Base-by-base conservation (phyloP, 2,329 filamentous ascomycete genomes). In the Aspergillus sp. region DNA sequence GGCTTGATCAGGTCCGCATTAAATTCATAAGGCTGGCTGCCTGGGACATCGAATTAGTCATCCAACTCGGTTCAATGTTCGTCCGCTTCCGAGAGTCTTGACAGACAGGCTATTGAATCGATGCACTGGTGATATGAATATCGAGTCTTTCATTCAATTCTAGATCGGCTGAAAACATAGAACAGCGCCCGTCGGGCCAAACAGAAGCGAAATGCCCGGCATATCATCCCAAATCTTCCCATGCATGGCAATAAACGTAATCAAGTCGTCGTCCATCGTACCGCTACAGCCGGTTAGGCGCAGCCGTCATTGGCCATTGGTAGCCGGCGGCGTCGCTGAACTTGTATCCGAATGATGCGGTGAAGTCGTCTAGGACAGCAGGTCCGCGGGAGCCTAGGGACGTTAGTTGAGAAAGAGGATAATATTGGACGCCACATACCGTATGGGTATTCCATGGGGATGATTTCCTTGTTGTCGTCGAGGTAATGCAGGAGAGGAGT, bases 371-470 rank as follows among this genome's bases (percentile, higher is more conserved):
- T 35, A 98, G 75, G 24, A 98, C 89, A 34, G 88, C 84, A 16
- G 93, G 93, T 40, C 93, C 91, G 52, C 93, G 89, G 39, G 91
- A 98, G 48, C 91, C 91, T 98, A 48, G 8, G 14, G 30, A 13
- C 15, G 26, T 24, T 20, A 30, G 16, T 30, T 12, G 10, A 35
- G 11, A 26, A 26, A 8, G n/a, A 7, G 5, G 22, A 8, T 19
- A 26, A 11, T 20, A 22, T 11, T 4, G 11, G n/a, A 19, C n/a
- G n/a, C n/a, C n/a, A 63, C 82, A 68, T 68, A 95, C 91, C 91
- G 59, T 98, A 98, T 47, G 93, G 89, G 68, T 98, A 98, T 58
- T 95, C 89, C 91, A 98, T 98, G 15, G 91, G 91, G 39, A 94
- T 84, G 47, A 98, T 96, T 68, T 98, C 91, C 74, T 94, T 94